A percentile compares a stretch with the other conserved stretches of the same genome.
Conservation (phyloP, 768 basidiomycete genomes). For the Mycena filopes region DNA sequence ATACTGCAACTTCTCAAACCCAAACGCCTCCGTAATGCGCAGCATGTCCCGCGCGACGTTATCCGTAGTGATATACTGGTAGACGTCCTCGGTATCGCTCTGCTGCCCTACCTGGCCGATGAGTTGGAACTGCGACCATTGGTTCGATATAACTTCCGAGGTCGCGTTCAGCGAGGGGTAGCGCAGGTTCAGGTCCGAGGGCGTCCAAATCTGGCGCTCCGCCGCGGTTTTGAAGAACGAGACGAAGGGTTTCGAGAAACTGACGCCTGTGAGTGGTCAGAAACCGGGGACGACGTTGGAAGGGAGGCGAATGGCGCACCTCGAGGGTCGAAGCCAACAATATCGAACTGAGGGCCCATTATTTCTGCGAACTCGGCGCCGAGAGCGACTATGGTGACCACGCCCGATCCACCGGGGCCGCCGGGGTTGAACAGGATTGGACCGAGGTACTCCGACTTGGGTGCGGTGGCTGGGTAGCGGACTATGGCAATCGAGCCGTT, state of each 20-base stretch:
- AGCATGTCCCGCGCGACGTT: constrained; percentile 53
- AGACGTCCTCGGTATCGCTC: constrained; percentile 37
- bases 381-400: neutral
- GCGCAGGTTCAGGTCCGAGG: neutral
- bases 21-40: constrained; percentile 44
- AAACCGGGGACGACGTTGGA: neutral
- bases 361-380: neutral
- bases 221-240: constrained; percentile 26
- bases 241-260: constrained; percentile 7
- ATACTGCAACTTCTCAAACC: constrained; percentile 45
- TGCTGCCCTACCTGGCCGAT: constrained; percentile 46
- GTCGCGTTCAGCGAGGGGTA: constrained; percentile 37
- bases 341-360: constrained; percentile 4
- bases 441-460: constrained; percentile 10
- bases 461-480: neutral
- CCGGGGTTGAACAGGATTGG: constrained; percentile 18
- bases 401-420: constrained; percentile 15
- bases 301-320: neutral
- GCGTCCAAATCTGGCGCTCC: constrained; percentile 19
- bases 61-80: constrained; percentile 49
- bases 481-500: constrained; percentile 5
- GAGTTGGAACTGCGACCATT: constrained; percentile 47
- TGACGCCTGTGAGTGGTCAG: neutral
- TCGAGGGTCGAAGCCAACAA: constrained; percentile 17
- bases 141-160: constrained; percentile 38